Evolutionary conservation across 83 land plant genomes (phyloP), one percentile per base, ranked within the genome.

Genomic region (Larix sibirica): DNA sequence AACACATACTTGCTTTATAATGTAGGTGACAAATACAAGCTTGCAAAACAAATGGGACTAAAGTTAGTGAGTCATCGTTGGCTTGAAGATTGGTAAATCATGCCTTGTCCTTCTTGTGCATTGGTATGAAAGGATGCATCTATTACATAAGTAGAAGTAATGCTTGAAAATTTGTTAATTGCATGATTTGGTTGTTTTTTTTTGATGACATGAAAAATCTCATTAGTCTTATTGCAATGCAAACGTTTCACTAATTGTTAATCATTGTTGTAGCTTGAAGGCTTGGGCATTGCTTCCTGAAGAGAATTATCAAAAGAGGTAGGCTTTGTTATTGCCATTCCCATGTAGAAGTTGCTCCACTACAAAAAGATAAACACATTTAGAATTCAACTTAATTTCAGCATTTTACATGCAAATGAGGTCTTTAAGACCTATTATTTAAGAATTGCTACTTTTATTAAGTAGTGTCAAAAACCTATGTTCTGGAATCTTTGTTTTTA

Each of bases 11-110:
- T 68, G 67, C 63, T 62, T 64, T 66, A 6, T 80, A 54, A 8
- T 87, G 44, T 74, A 94, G 96, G 96, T 68, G 96, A 94, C 23
- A 94, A 94, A 74, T 94, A 94, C 83, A 90, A 87, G 13, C 93
- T 94, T 62, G 96, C 95, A 44, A 89, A 90, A 58, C 94, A 83
- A 71, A 83, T 89, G 61, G 83, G 33, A 16, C 87, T 94, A 77
- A 92, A 92, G 80, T 91, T 94, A 26, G 91, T 94, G 26, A 94
- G 92, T 81, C 95, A 94, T 66, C 88, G 85, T 13, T 94, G 96
- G 96, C 74, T 94, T 69, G 95, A 94, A 85, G 96, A 94, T 66
- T 89, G 95, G 95, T 92, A 86, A 23, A 77, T 71, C 65, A 28
- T 26, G 24, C 61, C 24, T 33, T 75, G 10, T 60, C 23, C 16